These are phyloP conservation scores for Rauvolfia tetraphylla DNA, from an alignment of 257 asterid species.

Conservation along the genomic window DNA sequence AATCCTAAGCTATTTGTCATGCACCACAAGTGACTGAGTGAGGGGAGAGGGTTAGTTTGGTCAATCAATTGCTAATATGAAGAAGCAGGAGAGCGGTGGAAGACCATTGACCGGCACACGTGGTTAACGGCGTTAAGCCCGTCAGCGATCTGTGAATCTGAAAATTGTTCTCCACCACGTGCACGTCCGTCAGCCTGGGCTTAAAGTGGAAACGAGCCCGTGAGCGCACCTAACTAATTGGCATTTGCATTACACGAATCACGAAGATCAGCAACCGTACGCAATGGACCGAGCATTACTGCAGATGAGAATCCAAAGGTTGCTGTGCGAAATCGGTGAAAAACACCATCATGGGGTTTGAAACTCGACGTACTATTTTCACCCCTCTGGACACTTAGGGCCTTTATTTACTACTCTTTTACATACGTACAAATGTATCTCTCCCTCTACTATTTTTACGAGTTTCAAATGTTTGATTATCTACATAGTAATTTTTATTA, in stretches of 20 bases:
- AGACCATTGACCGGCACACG: not conserved
- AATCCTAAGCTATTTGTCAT: too few relatives aligned
- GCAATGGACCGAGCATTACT: not conserved
- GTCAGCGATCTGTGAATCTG: not conserved
- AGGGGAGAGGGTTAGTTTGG: constrained; percentile 1
- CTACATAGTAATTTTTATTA: too few relatives aligned
- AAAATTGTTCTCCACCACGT: not conserved
- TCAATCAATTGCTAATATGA: not conserved
- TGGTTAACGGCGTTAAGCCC: not conserved
- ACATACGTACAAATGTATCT: too few relatives aligned
- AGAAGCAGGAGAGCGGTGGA: not conserved
- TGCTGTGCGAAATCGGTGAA: not conserved
- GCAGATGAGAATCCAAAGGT: not conserved
- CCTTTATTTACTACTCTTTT: too few relatives aligned
- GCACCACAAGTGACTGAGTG: too few relatives aligned
- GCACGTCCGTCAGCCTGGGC: not conserved
- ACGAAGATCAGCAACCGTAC: constrained; percentile 5
- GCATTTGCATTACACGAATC: constrained; percentile 4
- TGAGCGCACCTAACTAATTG: not conserved
- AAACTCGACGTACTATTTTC: too few relatives aligned
- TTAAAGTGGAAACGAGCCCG: not conserved
- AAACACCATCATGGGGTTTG: not conserved
- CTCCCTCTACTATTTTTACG: not conserved
- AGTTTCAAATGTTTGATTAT: too few relatives aligned
- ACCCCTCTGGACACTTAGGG: too few relatives aligned